A percentile compares a stretch with the other conserved stretches of the same genome.
phyloP scores from a whole-genome alignment of 257 asterid genomes.

The Primulina tabacum region DNA sequence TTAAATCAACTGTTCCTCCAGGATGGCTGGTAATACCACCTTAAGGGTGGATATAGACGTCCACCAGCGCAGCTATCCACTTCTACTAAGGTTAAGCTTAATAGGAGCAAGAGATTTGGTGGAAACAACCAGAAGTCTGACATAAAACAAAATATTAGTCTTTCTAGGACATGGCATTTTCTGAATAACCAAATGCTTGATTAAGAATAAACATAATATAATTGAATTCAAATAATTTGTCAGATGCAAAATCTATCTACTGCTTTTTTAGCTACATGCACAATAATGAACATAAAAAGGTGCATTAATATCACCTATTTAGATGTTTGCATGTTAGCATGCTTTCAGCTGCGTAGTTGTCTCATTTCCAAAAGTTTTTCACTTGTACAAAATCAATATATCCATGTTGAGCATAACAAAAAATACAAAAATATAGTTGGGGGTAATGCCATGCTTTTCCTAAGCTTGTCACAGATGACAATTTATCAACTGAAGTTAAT shows the following conservation, averaged over 20 bases:
- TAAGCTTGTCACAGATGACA: neutral
- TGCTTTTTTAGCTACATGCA: neutral
- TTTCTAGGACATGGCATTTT: neutral
- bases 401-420: neutral
- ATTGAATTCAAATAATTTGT: neutral
- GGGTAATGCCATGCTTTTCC: neutral
- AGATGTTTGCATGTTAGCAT: neutral
- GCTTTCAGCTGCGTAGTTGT: neutral
- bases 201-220: neutral
- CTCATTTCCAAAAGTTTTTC: neutral
- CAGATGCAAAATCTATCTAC: neutral
- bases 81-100: constrained; percentile 10
- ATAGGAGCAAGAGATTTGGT: neutral
- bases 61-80: neutral
- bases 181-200: neutral
- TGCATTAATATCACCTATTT: neutral
- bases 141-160: too few relatives aligned
- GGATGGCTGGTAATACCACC: neutral
- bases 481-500: neutral
- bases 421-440: neutral
- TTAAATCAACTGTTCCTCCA: neutral
- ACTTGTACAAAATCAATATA: neutral
- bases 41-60: too few relatives aligned
- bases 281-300: neutral
- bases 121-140: neutral